Evolutionary conservation across 106 monocot genomes (phyloP).

Genomic region (Dendrobium catenatum): DNA sequence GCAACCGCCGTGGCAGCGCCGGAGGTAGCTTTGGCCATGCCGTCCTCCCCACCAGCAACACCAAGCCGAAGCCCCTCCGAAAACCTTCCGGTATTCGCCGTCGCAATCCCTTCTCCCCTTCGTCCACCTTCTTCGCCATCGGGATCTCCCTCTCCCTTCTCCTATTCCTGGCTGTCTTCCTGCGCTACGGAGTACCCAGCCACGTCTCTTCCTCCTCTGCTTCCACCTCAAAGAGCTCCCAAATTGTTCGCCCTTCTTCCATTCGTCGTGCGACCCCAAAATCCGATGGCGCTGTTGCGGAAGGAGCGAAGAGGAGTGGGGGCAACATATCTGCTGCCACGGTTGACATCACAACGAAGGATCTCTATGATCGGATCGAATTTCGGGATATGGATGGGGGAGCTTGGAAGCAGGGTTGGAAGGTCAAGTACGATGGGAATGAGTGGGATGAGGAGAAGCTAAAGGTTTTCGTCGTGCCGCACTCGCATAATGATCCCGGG

Average conservation of each 20-base stretch:
- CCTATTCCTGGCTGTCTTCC: conserved; percentile 42
- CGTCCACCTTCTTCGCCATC: conserved; percentile 48
- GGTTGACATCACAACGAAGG: conserved; percentile 92
- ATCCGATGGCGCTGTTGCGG: conserved; percentile 2
- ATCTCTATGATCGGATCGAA: conserved; percentile 87
- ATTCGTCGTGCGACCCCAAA: conserved; percentile 17
- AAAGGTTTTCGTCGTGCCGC: conserved; percentile 95
- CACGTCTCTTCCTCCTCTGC: conserved; percentile 12
- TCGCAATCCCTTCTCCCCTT: conserved; percentile 10
- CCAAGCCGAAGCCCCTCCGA: conserved; percentile 11
- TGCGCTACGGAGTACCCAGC: conserved; percentile 43
- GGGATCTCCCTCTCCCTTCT: conserved; percentile 46
- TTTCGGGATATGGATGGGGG: conserved; percentile 81
- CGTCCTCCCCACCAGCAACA: conserved; percentile 41
- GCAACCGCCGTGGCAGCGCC: conserved; percentile 48
- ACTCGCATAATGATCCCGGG: conserved; percentile 97
- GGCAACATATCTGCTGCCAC: conserved; percentile 18
- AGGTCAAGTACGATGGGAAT: conserved; percentile 49
- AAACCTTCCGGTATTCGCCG: conserved; percentile 21
- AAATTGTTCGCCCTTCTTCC: conserved; percentile 22
- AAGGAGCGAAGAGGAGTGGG: neutral
- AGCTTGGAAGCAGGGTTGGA: conserved; percentile 96
- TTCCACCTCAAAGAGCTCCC: conserved; percentile 7
- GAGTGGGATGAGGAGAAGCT: conserved; percentile 92
- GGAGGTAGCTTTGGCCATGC: conserved; percentile 21